Percentiles rank a stretch among this genome's conserved stretches.
These are phyloP conservation scores for Fraxinus cuspidata DNA, from an alignment of 257 asterid species.

Conservation along the genomic window DNA sequence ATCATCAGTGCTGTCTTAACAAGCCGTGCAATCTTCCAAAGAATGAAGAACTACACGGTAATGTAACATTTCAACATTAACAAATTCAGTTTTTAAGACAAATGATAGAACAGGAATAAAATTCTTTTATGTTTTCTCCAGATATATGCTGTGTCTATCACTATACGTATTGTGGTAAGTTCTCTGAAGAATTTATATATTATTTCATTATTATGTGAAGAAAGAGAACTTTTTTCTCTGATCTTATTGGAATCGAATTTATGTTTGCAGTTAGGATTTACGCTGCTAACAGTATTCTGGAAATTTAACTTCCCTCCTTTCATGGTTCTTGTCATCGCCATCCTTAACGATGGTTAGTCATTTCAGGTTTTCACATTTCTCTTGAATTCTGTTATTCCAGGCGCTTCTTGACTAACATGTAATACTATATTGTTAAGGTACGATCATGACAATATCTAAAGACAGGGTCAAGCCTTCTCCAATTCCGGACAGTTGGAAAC, in stretches of 20 bases:
- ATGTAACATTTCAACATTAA: slow-evolving; percentile 8
- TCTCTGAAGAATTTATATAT: not conserved
- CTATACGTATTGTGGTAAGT: slow-evolving; percentile 43
- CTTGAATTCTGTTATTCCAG: not conserved
- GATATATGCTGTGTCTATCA: slow-evolving; percentile 44
- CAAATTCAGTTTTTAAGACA: not conserved
- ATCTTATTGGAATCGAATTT: not conserved
- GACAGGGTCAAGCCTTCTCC: slow-evolving; percentile 52
- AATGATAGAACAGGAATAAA: slow-evolving; percentile 15
- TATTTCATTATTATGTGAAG: not conserved
- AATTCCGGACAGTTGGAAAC: slow-evolving; percentile 52
- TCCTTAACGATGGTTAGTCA: slow-evolving; percentile 37
- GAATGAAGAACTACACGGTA: slow-evolving; percentile 43
- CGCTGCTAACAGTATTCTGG: slow-evolving; percentile 35
- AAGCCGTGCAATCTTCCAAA: slow-evolving; percentile 41
- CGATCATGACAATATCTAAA: slow-evolving; percentile 48
- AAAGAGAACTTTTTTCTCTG: not conserved
- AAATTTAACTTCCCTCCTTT: slow-evolving; percentile 39
- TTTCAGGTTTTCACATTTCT: not conserved
- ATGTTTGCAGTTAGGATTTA: slow-evolving; percentile 36
- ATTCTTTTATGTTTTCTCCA: slow-evolving; percentile 12
- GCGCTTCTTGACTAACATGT: slow-evolving; percentile 12
- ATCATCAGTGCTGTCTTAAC: slow-evolving; percentile 41
- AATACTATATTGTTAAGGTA: slow-evolving; percentile 29
- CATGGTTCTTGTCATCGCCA: slow-evolving; percentile 45